phyloP scores from a whole-genome alignment of 148 eudicot species.

The Silene latifolia region DNA sequence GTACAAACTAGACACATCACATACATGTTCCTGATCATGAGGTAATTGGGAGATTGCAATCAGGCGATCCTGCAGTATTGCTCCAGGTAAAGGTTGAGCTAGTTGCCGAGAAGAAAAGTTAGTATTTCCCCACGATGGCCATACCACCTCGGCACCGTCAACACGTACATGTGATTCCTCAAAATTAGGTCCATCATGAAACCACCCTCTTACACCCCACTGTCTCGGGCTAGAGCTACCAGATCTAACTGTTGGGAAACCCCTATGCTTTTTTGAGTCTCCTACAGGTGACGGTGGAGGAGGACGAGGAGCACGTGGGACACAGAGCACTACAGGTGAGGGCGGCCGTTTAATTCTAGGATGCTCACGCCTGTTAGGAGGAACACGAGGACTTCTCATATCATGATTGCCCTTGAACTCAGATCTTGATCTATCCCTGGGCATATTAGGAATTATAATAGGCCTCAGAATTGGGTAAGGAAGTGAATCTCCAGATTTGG shows the following conservation, averaged over 20 bases:
- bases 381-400: slow-evolving; percentile 88
- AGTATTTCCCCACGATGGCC: slow-evolving; percentile 94
- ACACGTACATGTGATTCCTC: slow-evolving; percentile 74
- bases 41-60: slow-evolving; percentile 88
- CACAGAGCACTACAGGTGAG: slow-evolving; percentile 98
- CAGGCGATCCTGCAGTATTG: slow-evolving; percentile 81
- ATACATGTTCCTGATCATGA: slow-evolving; percentile 96
- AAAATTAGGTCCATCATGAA: slow-evolving; percentile 64
- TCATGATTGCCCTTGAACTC: slow-evolving; percentile 82
- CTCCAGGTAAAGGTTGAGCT: slow-evolving; percentile 75
- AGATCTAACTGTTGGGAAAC: slow-evolving; percentile 91
- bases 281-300: slow-evolving; percentile 93
- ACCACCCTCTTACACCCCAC: slow-evolving; percentile 90
- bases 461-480: slow-evolving; percentile 91
- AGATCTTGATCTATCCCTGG: slow-evolving; percentile 85
- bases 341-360: slow-evolving; percentile 94
- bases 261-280: slow-evolving; percentile 80
- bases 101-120: slow-evolving; percentile 59
- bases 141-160: slow-evolving; percentile 86
- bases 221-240: slow-evolving; percentile 99
- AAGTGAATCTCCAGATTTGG: slow-evolving; percentile 69
- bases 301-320: slow-evolving; percentile 88
- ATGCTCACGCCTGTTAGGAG: slow-evolving; percentile 81
- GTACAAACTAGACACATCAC: slow-evolving; percentile 9
- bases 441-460: slow-evolving; percentile 76